phyloP scores from a whole-genome alignment of 169 alveolate species.

The Eimeria tenella region DNA sequence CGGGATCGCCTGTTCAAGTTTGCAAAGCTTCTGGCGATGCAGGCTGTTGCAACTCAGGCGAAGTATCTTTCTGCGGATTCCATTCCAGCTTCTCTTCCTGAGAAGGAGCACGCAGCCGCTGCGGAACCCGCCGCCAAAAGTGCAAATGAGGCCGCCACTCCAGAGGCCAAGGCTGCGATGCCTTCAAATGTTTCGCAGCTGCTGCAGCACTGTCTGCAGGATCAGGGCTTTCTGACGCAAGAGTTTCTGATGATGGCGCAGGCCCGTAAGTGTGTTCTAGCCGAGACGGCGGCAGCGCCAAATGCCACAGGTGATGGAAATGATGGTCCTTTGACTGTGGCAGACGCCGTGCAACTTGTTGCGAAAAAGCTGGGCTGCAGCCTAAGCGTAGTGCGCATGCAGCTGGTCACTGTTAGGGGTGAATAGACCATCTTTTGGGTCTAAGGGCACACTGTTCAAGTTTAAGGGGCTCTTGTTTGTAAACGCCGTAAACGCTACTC shows the following conservation, averaged over 20 bases:
- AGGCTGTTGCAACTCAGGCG: conserved; percentile 26
- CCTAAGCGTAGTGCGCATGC: conserved; percentile 30
- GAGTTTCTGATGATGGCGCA: conserved; percentile 42
- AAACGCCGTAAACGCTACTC: too few relatives aligned
- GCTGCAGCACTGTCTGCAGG: conserved; percentile 8
- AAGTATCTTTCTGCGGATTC: conserved; percentile 1
- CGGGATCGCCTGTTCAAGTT: neutral
- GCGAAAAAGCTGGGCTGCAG: conserved; percentile 51
- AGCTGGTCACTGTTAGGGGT: neutral
- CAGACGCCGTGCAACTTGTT: conserved; percentile 22
- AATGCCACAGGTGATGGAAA: neutral
- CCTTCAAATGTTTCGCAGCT: neutral
- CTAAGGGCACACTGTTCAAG: too few relatives aligned
- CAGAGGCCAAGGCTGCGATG: neutral
- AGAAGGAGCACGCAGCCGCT: conserved; percentile 13
- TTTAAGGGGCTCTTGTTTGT: too few relatives aligned
- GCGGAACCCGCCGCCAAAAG: neutral
- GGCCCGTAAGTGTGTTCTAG: neutral
- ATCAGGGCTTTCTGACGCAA: conserved; percentile 36
- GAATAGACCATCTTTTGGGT: neutral
- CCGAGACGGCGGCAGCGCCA: too few relatives aligned
- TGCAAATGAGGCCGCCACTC: neutral
- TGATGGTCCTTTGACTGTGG: neutral
- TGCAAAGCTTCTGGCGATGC: conserved; percentile 65
- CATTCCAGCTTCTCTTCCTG: neutral